Conservation (phyloP, 2,329 filamentous ascomycete genomes). For the Penicillium sp. region DNA sequence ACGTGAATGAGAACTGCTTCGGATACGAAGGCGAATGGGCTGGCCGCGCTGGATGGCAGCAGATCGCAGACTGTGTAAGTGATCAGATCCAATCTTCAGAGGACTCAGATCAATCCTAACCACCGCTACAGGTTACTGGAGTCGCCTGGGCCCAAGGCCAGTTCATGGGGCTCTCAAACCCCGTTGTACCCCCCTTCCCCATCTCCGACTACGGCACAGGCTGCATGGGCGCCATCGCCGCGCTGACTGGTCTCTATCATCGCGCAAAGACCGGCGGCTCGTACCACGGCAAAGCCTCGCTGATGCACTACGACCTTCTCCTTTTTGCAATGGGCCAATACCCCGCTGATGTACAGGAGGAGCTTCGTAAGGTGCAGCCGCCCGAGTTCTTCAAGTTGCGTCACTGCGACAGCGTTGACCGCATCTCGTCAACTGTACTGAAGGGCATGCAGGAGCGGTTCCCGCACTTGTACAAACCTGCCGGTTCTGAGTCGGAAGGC, state of each 20-base stretch:
- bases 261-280: conserved; percentile 64
- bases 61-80: conserved; percentile 67
- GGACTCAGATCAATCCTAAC: neutral
- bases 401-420: conserved; percentile 65
- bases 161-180: conserved; percentile 42
- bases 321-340: conserved; percentile 63
- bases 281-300: conserved; percentile 63
- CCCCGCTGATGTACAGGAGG: conserved; percentile 52
- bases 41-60: conserved; percentile 66
- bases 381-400: conserved; percentile 57
- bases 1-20: conserved; percentile 73
- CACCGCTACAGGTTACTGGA: conserved; percentile 39
- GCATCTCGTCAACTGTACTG: conserved; percentile 61
- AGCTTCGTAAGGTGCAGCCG: conserved; percentile 52
- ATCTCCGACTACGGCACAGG: conserved; percentile 68
- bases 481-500: conserved; percentile 23
- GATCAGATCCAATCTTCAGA: no score
- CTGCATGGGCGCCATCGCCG: conserved; percentile 68
- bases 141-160: conserved; percentile 45
- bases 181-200: conserved; percentile 51
- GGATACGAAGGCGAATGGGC: conserved; percentile 66
- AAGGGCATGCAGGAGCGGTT: conserved; percentile 54
- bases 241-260: conserved; percentile 62
- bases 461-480: conserved; percentile 54
- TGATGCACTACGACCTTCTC: conserved; percentile 68